Percentiles rank a stretch among this genome's conserved stretches.
Evolutionary conservation across 2,329 filamentous ascomycete species (phyloP).

Genomic region (Xylogone sp.): DNA sequence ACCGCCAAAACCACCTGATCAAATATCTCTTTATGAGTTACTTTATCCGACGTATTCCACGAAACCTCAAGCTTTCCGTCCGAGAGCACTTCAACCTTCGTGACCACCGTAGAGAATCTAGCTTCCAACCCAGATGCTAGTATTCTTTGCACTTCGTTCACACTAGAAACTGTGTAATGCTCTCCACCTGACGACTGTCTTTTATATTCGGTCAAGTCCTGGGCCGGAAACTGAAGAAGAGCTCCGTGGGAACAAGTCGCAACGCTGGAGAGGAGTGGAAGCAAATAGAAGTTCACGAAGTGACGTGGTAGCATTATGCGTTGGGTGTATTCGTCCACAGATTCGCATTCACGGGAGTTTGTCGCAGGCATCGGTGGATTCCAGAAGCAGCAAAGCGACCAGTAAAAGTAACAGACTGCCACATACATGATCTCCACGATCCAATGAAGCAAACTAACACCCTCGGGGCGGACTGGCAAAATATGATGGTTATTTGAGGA

Average conservation of each 20-base stretch:
- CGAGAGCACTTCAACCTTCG: slow-evolving; percentile 26
- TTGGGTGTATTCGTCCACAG: slow-evolving; percentile 44
- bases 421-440: slow-evolving; percentile 41
- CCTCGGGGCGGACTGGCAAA: slow-evolving; percentile 37
- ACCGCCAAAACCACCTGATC: slow-evolving; percentile 52
- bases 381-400: slow-evolving; percentile 47
- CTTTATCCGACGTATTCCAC: slow-evolving; percentile 26
- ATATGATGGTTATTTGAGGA: slow-evolving; percentile 50
- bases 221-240: slow-evolving; percentile 48
- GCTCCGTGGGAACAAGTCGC: slow-evolving; percentile 50
- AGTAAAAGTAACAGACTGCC: slow-evolving; percentile 48
- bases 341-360: slow-evolving; percentile 31
- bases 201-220: slow-evolving; percentile 49
- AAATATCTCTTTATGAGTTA: slow-evolving; percentile 34
- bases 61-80: slow-evolving; percentile 27
- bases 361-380: slow-evolving; percentile 31
- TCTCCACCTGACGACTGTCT: slow-evolving; percentile 40
- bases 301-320: slow-evolving; percentile 45
- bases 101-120: slow-evolving; percentile 36
- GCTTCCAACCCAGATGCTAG: slow-evolving; percentile 38
- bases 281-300: slow-evolving; percentile 45
- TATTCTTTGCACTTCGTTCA: slow-evolving; percentile 44
- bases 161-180: slow-evolving; percentile 49
- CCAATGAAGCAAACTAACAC: slow-evolving; percentile 32
- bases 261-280: slow-evolving; percentile 51